Base-by-base conservation (phyloP, 2,329 filamentous ascomycete species). In the Nemania bipapillata region DNA sequence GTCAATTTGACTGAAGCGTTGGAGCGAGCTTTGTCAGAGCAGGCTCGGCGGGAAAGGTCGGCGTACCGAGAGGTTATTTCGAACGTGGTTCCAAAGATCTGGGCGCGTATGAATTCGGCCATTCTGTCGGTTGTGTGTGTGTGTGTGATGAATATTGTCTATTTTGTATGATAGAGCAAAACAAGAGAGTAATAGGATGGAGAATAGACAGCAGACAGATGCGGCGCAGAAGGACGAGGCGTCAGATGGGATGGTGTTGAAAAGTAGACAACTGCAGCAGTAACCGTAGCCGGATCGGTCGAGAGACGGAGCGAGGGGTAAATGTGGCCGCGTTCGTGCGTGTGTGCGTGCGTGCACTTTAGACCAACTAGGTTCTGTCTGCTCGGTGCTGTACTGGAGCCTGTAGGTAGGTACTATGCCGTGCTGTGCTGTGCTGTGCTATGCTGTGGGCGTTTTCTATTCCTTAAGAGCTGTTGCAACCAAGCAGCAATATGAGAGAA, bases 81-180 rank as follows among this genome's bases (percentile, higher is more conserved):
- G 81, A 99, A 99, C 77, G 96, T 98, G 71, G 96, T 99, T 81
- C 96, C 96, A 80, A 99, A 99, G 82, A 99, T 98, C 88, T 98
- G 95, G 80, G 95, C 94, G 84, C 96, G 92, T 80, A 99, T 93
- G 83, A 99, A 99, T 87, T 99, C 96, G 82, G 96, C 96, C 96
- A 99, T 98, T 81, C 80, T 90, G 88, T 80, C 64, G 70, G 63
- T 54, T 62, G 59, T 57, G 61, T 69, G n/a, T n/a, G n/a, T n/a
- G n/a, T n/a, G n/a, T n/a, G n/a, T n/a, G n/a, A 65, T 63, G 54
- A 54, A 72, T 69, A 64, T 32, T 61, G 50, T 32, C 24, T 49
- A 49, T 30, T 20, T 60, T 55, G 56, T 62, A 40, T 37, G 35
- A 24, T 30, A 61, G 24, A 40, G 57, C 20, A 60, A 35, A 63